phyloP scores from a whole-genome alignment of 345 rosid species.

The Populus tremula region DNA sequence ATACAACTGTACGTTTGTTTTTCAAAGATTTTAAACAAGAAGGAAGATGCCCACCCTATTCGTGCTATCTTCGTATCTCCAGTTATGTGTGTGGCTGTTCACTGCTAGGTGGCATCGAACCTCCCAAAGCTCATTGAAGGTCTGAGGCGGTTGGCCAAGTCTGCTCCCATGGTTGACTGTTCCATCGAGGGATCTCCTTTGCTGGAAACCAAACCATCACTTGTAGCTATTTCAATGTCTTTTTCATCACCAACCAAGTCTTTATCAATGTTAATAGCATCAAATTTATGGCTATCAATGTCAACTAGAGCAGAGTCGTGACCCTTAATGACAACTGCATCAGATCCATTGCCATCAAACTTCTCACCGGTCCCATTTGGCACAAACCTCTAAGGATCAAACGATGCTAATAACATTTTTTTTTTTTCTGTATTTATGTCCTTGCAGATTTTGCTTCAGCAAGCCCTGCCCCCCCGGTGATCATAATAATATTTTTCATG shows the following conservation, averaged over 20 bases:
- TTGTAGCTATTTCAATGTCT: slow-evolving; percentile 44
- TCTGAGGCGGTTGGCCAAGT: too few relatives aligned
- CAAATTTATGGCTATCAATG: slow-evolving; percentile 41
- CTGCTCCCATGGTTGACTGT: too few relatives aligned
- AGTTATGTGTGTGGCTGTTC: too few relatives aligned
- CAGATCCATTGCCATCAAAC: slow-evolving; percentile 38
- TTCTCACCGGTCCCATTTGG: slow-evolving; percentile 40
- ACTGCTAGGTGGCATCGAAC: too few relatives aligned
- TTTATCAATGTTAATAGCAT: slow-evolving; percentile 47
- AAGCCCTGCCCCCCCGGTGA: slow-evolving; percentile 69
- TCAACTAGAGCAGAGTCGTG: slow-evolving; percentile 47
- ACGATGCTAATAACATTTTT: slow-evolving; percentile 13
- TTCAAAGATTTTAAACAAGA: too few relatives aligned
- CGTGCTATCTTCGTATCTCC: too few relatives aligned
- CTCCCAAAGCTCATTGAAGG: too few relatives aligned
- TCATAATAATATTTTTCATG: slow-evolving; percentile 68
- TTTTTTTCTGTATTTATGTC: too few relatives aligned
- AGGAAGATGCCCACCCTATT: too few relatives aligned
- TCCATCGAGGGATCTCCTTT: slow-evolving; percentile 8
- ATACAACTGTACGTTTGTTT: too few relatives aligned
- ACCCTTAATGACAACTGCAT: slow-evolving; percentile 22
- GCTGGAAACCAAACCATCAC: slow-evolving; percentile 14
- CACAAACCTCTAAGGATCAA: slow-evolving; percentile 26
- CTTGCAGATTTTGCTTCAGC: slow-evolving; percentile 70
- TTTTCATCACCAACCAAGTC: slow-evolving; percentile 53